Evolutionary conservation across 1,284 basidiomycete genomes (phyloP).

Genomic region (Tausonia pullulans): DNA sequence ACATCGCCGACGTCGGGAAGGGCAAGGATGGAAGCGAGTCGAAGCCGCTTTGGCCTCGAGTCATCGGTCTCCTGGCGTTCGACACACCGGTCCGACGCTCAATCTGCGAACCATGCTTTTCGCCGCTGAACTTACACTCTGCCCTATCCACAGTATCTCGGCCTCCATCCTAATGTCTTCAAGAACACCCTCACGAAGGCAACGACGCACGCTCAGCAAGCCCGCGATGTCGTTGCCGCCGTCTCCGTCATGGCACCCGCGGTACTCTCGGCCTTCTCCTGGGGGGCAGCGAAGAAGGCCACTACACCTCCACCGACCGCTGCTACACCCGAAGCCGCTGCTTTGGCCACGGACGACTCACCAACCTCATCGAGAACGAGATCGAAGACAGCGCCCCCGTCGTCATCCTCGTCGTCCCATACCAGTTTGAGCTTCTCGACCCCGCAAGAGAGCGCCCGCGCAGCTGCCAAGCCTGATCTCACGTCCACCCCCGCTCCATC

Average conservation of each 20-base stretch:
- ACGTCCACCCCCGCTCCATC: not conserved
- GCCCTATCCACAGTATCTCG: conserved; percentile 51
- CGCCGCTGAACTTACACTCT: not conserved
- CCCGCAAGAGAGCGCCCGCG: too few species aligned
- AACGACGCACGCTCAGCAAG: conserved; percentile 57
- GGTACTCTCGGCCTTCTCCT: conserved; percentile 33
- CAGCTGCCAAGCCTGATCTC: too few species aligned
- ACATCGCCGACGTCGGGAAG: conserved; percentile 41
- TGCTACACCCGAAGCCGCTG: conserved; percentile 20
- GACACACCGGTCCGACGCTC: conserved; percentile 67
- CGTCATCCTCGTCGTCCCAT: too few species aligned
- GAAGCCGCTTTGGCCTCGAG: conserved; percentile 64
- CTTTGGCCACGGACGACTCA: not conserved
- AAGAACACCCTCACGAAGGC: conserved; percentile 73
- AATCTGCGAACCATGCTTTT: too few species aligned
- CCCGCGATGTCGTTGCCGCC: conserved; percentile 41
- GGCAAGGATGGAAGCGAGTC: conserved; percentile 47
- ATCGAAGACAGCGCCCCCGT: too few species aligned
- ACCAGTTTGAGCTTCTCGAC: too few species aligned
- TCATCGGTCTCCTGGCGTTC: conserved; percentile 70
- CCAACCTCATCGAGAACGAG: not conserved
- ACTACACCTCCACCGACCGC: conserved; percentile 14
- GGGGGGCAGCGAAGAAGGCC: conserved; percentile 27
- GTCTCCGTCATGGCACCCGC: conserved; percentile 48
- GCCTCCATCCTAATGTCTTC: conserved; percentile 74